A percentile compares a stretch with the other conserved stretches of the same genome.
These are phyloP conservation scores for Geotrichum carabidarum DNA, from an alignment of 1,139 yeast species.

Conservation along the genomic window DNA sequence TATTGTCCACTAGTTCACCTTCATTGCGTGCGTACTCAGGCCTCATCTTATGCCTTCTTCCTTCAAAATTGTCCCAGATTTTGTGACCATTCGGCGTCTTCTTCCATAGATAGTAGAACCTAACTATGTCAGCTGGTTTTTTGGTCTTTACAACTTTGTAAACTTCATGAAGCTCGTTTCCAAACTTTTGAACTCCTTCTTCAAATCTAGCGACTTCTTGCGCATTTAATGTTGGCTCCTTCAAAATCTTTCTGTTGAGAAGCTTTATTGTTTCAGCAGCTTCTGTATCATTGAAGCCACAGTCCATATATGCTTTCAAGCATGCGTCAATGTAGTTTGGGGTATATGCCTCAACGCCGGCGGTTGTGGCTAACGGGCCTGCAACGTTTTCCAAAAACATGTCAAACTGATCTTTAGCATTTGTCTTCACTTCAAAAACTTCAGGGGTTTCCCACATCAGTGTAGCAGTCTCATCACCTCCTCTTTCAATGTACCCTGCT, in stretches of 20 bases:
- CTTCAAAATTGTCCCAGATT: constrained; percentile 81
- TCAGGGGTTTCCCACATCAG: constrained; percentile 59
- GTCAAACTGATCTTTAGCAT: constrained; percentile 41
- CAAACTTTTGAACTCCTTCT: constrained; percentile 64
- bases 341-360: constrained; percentile 46
- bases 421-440: constrained; percentile 8
- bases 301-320: constrained; percentile 49
- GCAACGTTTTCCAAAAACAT: constrained; percentile 51
- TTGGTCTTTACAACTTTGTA: constrained; percentile 64
- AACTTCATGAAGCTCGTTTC: constrained; percentile 77
- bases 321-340: constrained; percentile 81
- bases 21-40: constrained; percentile 29
- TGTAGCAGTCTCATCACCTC: constrained; percentile 65
- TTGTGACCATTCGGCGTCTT: constrained; percentile 68
- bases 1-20: constrained; percentile 41
- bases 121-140: constrained; percentile 67
- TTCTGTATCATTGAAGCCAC: constrained; percentile 46
- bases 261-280: constrained; percentile 44
- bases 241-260: constrained; percentile 54
- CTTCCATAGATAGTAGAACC: constrained; percentile 88
- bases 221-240: constrained; percentile 67
- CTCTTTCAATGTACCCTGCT: constrained; percentile 79
- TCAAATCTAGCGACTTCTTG: constrained; percentile 69
- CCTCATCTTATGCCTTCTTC: constrained; percentile 55
- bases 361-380: constrained; percentile 50